Evolutionary conservation across 2,329 filamentous ascomycete species (phyloP).

Genomic region (Coniochaeta sp.): DNA sequence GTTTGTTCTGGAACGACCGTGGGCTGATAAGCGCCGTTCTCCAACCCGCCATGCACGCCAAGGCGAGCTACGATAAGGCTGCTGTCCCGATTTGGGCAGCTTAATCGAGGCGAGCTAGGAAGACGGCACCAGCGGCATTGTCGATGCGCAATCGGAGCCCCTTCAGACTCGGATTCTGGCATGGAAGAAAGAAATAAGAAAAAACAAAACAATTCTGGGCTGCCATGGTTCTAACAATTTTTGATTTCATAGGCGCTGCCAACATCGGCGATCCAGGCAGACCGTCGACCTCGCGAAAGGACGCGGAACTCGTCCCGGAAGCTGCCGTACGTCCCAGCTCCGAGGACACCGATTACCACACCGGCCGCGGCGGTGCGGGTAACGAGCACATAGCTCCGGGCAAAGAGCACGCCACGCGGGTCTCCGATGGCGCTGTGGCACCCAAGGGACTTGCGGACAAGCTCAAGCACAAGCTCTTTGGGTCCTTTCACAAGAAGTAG

Average conservation of each 20-base stretch:
- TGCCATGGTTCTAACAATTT: background rate
- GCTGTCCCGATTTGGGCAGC: background rate
- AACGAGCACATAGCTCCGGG: conserved; percentile 39
- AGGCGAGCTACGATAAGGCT: background rate
- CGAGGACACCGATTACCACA: conserved; percentile 45
- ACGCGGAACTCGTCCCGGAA: conserved; percentile 46
- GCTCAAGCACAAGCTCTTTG: conserved; percentile 49
- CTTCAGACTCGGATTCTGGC: background rate
- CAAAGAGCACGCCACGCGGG: conserved; percentile 16
- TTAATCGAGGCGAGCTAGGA: background rate
- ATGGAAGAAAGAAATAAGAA: background rate
- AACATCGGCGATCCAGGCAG: conserved; percentile 48
- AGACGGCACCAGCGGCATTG: background rate
- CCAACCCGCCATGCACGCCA: background rate
- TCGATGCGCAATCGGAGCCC: background rate
- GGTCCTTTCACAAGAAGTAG: conserved; percentile 38
- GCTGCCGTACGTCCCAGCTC: conserved; percentile 37
- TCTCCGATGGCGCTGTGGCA: conserved; percentile 15
- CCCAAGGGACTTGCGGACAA: conserved; percentile 45
- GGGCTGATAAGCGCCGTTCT: background rate
- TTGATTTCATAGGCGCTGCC: conserved; percentile 36
- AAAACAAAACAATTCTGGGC: too few relatives aligned
- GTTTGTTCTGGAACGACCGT: background rate
- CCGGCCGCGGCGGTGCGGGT: conserved; percentile 52
- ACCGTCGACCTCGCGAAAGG: conserved; percentile 31